Evolutionary conservation across 768 basidiomycete genomes (phyloP).

Genomic region (Paxillus ammoniavirescens): DNA sequence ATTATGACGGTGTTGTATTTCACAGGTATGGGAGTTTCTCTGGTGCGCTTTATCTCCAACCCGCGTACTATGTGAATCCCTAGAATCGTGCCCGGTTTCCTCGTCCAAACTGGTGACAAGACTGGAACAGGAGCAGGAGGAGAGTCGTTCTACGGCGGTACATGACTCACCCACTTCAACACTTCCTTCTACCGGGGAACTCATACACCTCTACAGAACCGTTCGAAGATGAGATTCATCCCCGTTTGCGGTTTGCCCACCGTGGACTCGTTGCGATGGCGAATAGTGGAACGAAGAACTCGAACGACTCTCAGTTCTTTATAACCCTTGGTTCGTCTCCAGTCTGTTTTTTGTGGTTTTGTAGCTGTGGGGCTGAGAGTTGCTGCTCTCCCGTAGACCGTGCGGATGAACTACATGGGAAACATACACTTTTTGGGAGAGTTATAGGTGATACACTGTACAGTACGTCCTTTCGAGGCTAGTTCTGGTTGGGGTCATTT

Average conservation of each 20-base stretch:
- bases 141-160: slow-evolving; percentile 93
- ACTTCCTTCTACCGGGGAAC: too few relatives aligned
- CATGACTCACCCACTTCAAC: slow-evolving; percentile 11
- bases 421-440: slow-evolving; percentile 94
- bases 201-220: slow-evolving; percentile 51
- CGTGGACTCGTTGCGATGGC: slow-evolving; percentile 95
- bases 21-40: slow-evolving; percentile 63
- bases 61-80: not conserved
- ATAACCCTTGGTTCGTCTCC: slow-evolving; percentile 74
- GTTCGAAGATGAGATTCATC: slow-evolving; percentile 94
- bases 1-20: slow-evolving; percentile 95
- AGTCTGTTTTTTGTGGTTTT: not conserved
- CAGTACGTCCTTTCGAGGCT: slow-evolving; percentile 49
- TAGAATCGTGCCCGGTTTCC: slow-evolving; percentile 86
- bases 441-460: slow-evolving; percentile 85
- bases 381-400: slow-evolving; percentile 50
- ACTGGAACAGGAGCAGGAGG: slow-evolving; percentile 91
- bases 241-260: slow-evolving; percentile 83
- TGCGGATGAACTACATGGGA: slow-evolving; percentile 90
- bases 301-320: slow-evolving; percentile 95
- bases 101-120: slow-evolving; percentile 93
- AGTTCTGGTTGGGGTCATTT: not conserved
- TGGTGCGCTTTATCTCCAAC: not conserved
- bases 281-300: slow-evolving; percentile 80
- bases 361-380: not conserved